Percentiles rank a stretch among this genome's conserved stretches.
Conservation (phyloP, 2,329 filamentous ascomycete genomes). For the Passalora sequoiae region DNA sequence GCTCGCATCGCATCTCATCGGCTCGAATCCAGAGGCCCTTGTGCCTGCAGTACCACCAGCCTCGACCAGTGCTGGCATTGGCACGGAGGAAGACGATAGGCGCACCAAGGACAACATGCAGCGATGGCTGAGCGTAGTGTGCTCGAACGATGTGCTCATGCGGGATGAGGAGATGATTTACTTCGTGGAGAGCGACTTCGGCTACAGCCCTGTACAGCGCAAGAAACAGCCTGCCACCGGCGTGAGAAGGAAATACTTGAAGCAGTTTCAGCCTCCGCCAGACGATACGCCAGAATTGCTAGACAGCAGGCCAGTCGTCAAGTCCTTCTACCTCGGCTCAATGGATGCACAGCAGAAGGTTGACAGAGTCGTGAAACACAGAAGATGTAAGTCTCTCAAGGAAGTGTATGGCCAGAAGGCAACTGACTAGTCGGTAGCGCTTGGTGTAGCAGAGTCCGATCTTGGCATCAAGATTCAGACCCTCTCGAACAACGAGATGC, state of each 20-base stretch:
- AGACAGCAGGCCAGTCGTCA: constrained; percentile 82
- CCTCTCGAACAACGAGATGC: constrained; percentile 86
- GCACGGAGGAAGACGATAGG: constrained; percentile 90
- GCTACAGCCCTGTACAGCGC: constrained; percentile 90
- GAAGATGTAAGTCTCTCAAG: constrained; percentile 66
- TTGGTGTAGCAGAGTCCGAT: constrained; percentile 87
- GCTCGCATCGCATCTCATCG: constrained; percentile 91
- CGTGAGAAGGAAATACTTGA: constrained; percentile 88
- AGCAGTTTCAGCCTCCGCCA: constrained; percentile 95
- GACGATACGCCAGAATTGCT: constrained; percentile 95
- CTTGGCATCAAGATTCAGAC: constrained; percentile 83
- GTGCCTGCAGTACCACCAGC: constrained; percentile 93
- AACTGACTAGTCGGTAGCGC: constrained; percentile 53
- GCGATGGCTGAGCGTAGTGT: constrained; percentile 91
- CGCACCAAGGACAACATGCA: constrained; percentile 87
- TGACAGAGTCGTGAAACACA: constrained; percentile 84
- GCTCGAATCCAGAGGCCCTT: constrained; percentile 91
- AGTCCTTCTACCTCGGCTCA: constrained; percentile 88
- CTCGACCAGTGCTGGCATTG: constrained; percentile 87
- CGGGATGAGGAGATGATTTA: constrained; percentile 95
- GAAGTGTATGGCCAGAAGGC: not conserved
- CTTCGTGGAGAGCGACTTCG: constrained; percentile 98
- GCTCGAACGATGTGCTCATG: constrained; percentile 86
- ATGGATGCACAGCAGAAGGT: constrained; percentile 98
- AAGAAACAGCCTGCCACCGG: constrained; percentile 96